These are phyloP conservation scores for Hypoxylon rickii DNA, from an alignment of 495 filamentous ascomycete genomes.

Conservation along the genomic window DNA sequence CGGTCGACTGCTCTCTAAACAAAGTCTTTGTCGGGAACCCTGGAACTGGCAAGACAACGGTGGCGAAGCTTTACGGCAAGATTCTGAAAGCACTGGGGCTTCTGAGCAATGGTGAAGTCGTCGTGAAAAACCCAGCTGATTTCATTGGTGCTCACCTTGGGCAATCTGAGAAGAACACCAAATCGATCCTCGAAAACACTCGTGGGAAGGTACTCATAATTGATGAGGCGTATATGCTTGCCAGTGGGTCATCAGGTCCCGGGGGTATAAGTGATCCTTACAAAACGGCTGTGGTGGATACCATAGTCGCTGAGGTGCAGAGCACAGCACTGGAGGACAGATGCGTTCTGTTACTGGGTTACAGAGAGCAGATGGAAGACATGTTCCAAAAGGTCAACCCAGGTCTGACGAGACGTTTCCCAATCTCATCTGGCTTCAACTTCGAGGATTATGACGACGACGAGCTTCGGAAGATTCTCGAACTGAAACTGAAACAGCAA, in stretches of 20 bases:
- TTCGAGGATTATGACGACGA: conserved; percentile 72
- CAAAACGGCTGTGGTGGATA: conserved; percentile 71
- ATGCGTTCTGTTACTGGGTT: conserved; percentile 77
- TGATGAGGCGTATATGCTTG: conserved; percentile 78
- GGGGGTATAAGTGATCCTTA: conserved; percentile 55
- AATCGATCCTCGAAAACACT: conserved; percentile 67
- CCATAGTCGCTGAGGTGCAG: conserved; percentile 84
- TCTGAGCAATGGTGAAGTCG: conserved; percentile 64
- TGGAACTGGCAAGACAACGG: conserved; percentile 77
- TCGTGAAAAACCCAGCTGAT: conserved; percentile 74
- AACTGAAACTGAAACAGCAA: conserved; percentile 58
- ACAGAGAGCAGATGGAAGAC: conserved; percentile 72
- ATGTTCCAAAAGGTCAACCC: conserved; percentile 87
- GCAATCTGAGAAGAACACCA: conserved; percentile 71
- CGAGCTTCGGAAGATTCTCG: conserved; percentile 62
- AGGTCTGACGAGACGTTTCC: conserved; percentile 72
- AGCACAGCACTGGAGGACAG: conserved; percentile 76
- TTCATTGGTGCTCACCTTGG: conserved; percentile 70
- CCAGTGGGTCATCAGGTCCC: conserved; percentile 57
- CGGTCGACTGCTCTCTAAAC: conserved; percentile 64
- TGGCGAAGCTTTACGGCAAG: conserved; percentile 72
- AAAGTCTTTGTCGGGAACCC: conserved; percentile 70
- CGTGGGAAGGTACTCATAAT: conserved; percentile 75
- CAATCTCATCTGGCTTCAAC: conserved; percentile 62
- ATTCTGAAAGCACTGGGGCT: conserved; percentile 65